Evolutionary conservation across 306 rosid species (phyloP).

Genomic region (Casuarina glauca): DNA sequence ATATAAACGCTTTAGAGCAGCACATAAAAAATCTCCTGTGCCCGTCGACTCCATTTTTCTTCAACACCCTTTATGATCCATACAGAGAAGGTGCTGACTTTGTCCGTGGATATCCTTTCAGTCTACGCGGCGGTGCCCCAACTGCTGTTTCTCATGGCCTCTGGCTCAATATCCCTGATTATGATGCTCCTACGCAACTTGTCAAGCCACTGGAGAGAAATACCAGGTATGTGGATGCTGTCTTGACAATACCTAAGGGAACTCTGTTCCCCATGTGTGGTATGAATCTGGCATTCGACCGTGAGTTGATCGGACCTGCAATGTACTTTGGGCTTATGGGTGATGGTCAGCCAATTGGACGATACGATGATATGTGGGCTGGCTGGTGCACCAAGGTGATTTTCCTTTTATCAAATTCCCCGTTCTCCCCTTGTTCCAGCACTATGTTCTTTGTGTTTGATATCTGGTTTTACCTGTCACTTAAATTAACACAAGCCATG

Average conservation of each 20-base stretch:
- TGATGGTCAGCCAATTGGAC: slow-evolving; percentile 92
- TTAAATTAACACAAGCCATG: neutral
- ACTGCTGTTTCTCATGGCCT: slow-evolving; percentile 89
- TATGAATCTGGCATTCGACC: slow-evolving; percentile 80
- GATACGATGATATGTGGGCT: slow-evolving; percentile 96
- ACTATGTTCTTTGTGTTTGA: neutral
- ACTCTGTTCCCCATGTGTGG: slow-evolving; percentile 93
- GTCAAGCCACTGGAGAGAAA: slow-evolving; percentile 88
- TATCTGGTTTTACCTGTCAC: neutral
- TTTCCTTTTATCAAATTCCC: neutral
- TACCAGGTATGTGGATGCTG: slow-evolving; percentile 85
- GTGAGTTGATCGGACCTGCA: slow-evolving; percentile 87
- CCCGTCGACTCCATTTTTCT: slow-evolving; percentile 77
- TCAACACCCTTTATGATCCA: slow-evolving; percentile 90
- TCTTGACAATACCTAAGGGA: slow-evolving; percentile 77
- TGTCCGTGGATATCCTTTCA: slow-evolving; percentile 88
- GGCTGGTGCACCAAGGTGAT: slow-evolving; percentile 92
- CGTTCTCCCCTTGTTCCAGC: neutral
- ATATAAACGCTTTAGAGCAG: slow-evolving; percentile 88
- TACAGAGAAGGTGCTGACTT: slow-evolving; percentile 84
- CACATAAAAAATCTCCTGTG: slow-evolving; percentile 72
- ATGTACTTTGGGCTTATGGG: slow-evolving; percentile 98
- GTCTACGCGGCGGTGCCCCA: slow-evolving; percentile 71
- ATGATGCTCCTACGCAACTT: slow-evolving; percentile 91
- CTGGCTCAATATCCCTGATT: slow-evolving; percentile 91